phyloP scores from a whole-genome alignment of 2,329 filamentous ascomycete species.

The Laburnicola sp. region DNA sequence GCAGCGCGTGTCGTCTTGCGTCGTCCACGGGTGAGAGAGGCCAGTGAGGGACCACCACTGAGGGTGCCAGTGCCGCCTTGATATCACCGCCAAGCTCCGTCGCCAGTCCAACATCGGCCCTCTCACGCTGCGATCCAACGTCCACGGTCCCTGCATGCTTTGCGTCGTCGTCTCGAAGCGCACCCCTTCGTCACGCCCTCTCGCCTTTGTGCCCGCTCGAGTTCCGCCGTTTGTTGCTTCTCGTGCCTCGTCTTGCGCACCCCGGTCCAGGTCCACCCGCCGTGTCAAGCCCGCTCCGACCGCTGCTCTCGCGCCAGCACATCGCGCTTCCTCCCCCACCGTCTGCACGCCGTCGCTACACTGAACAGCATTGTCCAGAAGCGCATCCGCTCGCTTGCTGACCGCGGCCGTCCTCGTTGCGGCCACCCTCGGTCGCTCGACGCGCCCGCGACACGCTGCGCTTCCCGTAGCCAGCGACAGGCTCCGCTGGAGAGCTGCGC shows the following conservation, averaged over 20 bases:
- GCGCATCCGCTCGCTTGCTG: conserved; percentile 5
- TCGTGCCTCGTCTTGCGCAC: conserved; percentile 24
- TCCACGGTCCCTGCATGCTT: conserved; percentile 34
- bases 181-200: conserved; percentile 22
- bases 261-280: conserved; percentile 16
- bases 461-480: conserved; percentile 20
- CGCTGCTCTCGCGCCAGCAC: conserved; percentile 18
- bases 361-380: not conserved
- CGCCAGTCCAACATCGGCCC: conserved; percentile 25
- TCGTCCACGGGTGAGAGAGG: not conserved
- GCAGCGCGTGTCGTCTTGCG: not conserved
- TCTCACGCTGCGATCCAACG: conserved; percentile 20
- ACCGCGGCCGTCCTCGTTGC: conserved; percentile 26
- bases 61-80: conserved; percentile 12
- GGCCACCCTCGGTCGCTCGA: conserved; percentile 30
- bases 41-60: not conserved
- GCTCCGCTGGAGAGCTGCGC: conserved; percentile 27
- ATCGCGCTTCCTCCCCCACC: not conserved
- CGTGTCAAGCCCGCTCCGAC: conserved; percentile 20
- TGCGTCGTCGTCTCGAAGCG: conserved; percentile 25
- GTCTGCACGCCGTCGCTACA: conserved; percentile 1
- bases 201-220: conserved; percentile 10
- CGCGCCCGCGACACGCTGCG: conserved; percentile 25
- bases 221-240: conserved; percentile 14
- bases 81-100: conserved; percentile 26